Percentiles rank a stretch among this genome's conserved stretches.
phyloP scores from a whole-genome alignment of 2,329 filamentous ascomycete species.

The Pezicula carpinea region DNA sequence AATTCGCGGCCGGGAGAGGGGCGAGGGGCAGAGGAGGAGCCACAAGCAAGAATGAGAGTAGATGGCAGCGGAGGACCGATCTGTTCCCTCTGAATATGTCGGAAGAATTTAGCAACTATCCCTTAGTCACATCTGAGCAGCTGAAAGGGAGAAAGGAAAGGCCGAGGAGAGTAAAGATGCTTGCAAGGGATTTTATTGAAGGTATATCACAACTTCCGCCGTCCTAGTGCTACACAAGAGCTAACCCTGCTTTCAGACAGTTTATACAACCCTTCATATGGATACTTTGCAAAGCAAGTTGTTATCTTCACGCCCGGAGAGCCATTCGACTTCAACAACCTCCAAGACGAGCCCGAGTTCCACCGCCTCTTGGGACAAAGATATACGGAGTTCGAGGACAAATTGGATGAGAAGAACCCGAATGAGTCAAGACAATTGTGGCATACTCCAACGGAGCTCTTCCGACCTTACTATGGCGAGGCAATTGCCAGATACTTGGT shows the following conservation, averaged over 20 bases:
- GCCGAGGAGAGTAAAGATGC: conserved; percentile 89
- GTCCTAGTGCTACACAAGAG: background rate
- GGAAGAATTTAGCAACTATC: conserved; percentile 77
- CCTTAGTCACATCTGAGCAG: conserved; percentile 78
- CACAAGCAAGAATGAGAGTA: conserved; percentile 50
- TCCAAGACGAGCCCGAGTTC: conserved; percentile 84
- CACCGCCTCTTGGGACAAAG: conserved; percentile 69
- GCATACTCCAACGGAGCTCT: conserved; percentile 98
- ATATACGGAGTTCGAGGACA: conserved; percentile 88
- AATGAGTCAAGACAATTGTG: conserved; percentile 82
- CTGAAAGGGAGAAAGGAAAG: conserved; percentile 69
- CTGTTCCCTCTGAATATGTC: conserved; percentile 71
- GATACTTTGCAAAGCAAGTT: conserved; percentile 94
- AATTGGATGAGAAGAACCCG: conserved; percentile 64
- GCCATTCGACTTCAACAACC: conserved; percentile 79
- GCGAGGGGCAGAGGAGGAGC: conserved; percentile 11
- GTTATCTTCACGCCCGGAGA: conserved; percentile 93
- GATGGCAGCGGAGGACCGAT: conserved; percentile 82
- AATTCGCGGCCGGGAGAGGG: conserved; percentile 13
- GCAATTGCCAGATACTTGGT: conserved; percentile 94
- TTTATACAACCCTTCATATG: conserved; percentile 89
- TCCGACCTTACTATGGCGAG: conserved; percentile 94
- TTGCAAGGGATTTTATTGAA: conserved; percentile 96
- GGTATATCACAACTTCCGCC: conserved; percentile 43
- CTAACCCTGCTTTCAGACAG: conserved; percentile 57